Conservation (phyloP, 805 yeast genomes). For the Yarrowia yakushimensis region DNA sequence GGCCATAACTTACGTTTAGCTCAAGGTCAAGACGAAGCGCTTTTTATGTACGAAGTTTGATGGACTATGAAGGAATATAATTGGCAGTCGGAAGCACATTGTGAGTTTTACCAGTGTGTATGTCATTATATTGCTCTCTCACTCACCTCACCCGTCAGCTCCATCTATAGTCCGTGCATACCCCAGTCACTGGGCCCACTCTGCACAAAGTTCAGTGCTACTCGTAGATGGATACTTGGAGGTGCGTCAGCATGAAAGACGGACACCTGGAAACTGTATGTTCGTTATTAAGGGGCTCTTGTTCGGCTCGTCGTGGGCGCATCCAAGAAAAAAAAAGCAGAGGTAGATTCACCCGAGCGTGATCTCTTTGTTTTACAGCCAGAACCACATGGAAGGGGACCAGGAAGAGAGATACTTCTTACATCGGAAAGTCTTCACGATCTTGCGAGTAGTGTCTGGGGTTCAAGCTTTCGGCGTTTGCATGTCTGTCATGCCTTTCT, state of each 20-base stretch:
- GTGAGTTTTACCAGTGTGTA: too few species aligned
- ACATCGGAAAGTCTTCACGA: too few species aligned
- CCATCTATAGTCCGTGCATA: not conserved
- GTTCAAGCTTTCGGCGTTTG: conserved; percentile 10
- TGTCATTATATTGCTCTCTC: too few species aligned
- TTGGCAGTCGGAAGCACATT: too few species aligned
- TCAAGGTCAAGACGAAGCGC: conserved; percentile 17
- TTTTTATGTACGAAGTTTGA: conserved; percentile 8
- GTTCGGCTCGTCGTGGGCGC: not conserved
- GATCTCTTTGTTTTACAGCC: too few species aligned
- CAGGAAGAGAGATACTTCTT: too few species aligned
- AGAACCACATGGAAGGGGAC: too few species aligned
- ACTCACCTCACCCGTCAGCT: too few species aligned
- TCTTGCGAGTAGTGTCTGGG: not conserved
- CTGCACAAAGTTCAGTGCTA: not conserved
- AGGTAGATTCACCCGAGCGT: too few species aligned
- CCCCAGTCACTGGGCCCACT: not conserved
- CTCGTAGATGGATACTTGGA: too few species aligned
- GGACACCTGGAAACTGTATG: conserved; percentile 8
- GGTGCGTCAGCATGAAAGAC: conserved; percentile 5
- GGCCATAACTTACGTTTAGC: conserved; percentile 14
- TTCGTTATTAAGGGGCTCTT: not conserved
- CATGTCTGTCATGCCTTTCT: not conserved
- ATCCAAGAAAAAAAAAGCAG: too few species aligned
- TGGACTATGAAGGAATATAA: too few species aligned